These are phyloP conservation scores for Metahyphopichia silvanorum DNA, from an alignment of 805 yeast species.

Conservation along the genomic window DNA sequence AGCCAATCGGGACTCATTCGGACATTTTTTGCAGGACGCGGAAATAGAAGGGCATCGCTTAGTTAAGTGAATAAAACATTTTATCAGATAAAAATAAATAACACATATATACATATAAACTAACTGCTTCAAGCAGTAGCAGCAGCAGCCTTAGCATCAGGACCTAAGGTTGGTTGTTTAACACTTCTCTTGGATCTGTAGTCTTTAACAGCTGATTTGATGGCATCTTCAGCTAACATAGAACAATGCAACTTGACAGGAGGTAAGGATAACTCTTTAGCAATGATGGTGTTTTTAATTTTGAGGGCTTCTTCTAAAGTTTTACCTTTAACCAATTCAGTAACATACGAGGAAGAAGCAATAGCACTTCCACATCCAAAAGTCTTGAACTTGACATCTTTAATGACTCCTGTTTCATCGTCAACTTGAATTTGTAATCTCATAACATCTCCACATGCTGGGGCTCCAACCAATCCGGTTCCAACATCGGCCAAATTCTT, in stretches of 20 bases:
- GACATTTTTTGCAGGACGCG: too few species aligned
- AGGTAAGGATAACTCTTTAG: slow-evolving; percentile 90
- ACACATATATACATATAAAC: too few species aligned
- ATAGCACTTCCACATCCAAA: slow-evolving; percentile 99
- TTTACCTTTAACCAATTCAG: slow-evolving; percentile 94
- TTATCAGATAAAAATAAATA: too few species aligned
- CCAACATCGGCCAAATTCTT: slow-evolving; percentile 77
- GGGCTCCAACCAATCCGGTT: slow-evolving; percentile 97
- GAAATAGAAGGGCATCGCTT: too few species aligned
- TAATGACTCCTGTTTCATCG: slow-evolving; percentile 84
- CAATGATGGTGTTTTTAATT: slow-evolving; percentile 91
- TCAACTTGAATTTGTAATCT: slow-evolving; percentile 91
- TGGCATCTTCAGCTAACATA: slow-evolving; percentile 98
- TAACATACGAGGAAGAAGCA: slow-evolving; percentile 92
- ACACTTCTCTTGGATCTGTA: slow-evolving; percentile 75
- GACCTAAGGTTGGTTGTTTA: slow-evolving; percentile 59
- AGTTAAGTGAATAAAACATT: too few species aligned
- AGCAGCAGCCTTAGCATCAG: slow-evolving; percentile 39
- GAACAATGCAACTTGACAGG: slow-evolving; percentile 98
- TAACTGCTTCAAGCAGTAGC: slow-evolving; percentile 11
- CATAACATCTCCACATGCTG: slow-evolving; percentile 99
- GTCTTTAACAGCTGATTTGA: slow-evolving; percentile 94
- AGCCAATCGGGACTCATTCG: too few species aligned
- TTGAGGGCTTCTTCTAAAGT: slow-evolving; percentile 88
- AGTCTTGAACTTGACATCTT: slow-evolving; percentile 96